phyloP scores from a whole-genome alignment of 306 rosid genomes.

The Sesbania bispinosa region DNA sequence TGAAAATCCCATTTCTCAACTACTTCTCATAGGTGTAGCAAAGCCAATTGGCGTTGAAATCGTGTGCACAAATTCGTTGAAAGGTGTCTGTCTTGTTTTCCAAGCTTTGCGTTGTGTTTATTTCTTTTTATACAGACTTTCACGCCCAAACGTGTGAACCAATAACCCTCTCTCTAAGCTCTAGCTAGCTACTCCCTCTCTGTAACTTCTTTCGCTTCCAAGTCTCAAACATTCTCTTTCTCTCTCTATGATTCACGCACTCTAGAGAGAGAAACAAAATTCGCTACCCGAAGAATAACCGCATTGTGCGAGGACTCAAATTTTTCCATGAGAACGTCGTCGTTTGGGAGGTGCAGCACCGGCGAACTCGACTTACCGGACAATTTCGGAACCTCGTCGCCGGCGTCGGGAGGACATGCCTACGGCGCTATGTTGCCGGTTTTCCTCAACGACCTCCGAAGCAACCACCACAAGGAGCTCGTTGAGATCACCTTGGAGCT shows the following conservation, averaged over 20 bases:
- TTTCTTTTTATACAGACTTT: no score
- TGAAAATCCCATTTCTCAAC: constrained; percentile 43
- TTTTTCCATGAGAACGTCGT: constrained; percentile 38
- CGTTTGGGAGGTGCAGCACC: constrained; percentile 34
- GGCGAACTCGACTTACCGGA: constrained; percentile 38
- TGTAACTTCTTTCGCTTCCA: background rate
- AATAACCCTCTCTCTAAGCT: constrained; percentile 24
- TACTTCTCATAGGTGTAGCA: constrained; percentile 28
- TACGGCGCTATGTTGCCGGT: constrained; percentile 71
- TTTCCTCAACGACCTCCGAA: constrained; percentile 64
- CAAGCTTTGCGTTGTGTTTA: constrained; percentile 30
- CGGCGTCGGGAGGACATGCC: background rate
- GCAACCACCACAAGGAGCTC: constrained; percentile 49
- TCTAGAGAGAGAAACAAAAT: background rate
- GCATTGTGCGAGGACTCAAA: background rate
- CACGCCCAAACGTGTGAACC: constrained; percentile 55
- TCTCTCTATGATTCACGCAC: constrained; percentile 4
- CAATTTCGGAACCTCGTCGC: background rate
- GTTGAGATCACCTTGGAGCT: constrained; percentile 77
- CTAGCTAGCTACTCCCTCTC: no score
- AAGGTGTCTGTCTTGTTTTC: constrained; percentile 79
- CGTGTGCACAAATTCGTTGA: constrained; percentile 66
- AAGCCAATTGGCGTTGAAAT: constrained; percentile 57
- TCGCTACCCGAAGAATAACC: background rate
- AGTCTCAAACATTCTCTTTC: background rate